A percentile compares a stretch with the other conserved stretches of the same genome.
Evolutionary conservation across 1,284 basidiomycete species (phyloP).

Genomic region (Sporisorium graminicola): DNA sequence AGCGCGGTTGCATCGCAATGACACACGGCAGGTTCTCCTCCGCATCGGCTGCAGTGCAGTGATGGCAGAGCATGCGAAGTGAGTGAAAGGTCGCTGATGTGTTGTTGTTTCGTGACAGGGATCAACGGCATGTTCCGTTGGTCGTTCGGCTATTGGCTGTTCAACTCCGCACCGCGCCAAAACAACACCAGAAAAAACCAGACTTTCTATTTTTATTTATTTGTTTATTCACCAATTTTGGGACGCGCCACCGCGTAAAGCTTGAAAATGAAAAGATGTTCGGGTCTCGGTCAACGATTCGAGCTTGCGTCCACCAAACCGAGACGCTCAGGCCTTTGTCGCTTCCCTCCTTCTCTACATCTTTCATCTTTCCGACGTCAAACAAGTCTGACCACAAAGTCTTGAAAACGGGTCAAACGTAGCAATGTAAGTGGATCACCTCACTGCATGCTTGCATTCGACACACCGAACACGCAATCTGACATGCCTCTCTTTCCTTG

Average conservation of each 20-base stretch:
- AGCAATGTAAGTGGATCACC: background rate
- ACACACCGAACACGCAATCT: background rate
- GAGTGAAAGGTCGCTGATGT: background rate
- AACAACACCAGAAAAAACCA: constrained; percentile 6
- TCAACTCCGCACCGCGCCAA: constrained; percentile 20
- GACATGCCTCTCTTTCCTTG: background rate
- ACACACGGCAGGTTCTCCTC: too few species aligned
- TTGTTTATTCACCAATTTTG: background rate
- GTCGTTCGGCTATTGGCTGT: constrained; percentile 12
- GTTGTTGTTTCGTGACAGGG: background rate
- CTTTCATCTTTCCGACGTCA: too few species aligned
- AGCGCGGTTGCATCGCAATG: too few species aligned
- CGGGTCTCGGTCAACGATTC: constrained; percentile 5
- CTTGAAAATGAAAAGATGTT: background rate
- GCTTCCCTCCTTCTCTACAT: background rate
- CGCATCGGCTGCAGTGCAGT: too few species aligned
- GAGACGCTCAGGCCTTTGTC: constrained; percentile 7
- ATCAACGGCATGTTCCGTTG: background rate
- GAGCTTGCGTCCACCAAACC: too few species aligned
- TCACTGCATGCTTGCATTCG: background rate
- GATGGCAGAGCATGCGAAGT: too few species aligned
- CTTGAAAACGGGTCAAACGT: background rate
- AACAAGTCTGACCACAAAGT: too few species aligned
- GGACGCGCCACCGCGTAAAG: constrained; percentile 4
- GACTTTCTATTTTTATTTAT: background rate